These are phyloP conservation scores for Pseudocercospora fijiensis DNA, from an alignment of 2,329 filamentous ascomycete genomes.

Conservation along the genomic window DNA sequence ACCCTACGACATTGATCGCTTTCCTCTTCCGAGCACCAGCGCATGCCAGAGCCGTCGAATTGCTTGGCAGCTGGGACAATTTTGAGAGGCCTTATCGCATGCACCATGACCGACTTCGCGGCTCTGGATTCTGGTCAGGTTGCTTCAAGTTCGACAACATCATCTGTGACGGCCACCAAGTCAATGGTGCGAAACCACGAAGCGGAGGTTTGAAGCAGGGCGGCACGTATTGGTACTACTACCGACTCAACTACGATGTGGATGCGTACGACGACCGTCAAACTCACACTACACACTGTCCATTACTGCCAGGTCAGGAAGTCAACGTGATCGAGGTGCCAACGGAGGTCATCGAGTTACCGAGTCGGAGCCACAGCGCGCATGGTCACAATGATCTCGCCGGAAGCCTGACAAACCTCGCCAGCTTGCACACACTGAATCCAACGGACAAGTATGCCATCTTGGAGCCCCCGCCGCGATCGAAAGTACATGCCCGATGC, in stretches of 20 bases:
- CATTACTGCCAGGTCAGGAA: conserved; percentile 80
- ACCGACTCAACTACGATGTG: conserved; percentile 74
- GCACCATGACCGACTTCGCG: conserved; percentile 74
- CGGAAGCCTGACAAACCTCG: conserved; percentile 24
- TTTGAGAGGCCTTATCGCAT: conserved; percentile 76
- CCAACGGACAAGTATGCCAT: conserved; percentile 31
- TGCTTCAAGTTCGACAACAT: conserved; percentile 84
- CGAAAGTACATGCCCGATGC: conserved; percentile 34
- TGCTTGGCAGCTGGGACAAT: conserved; percentile 95
- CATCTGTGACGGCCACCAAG: conserved; percentile 70
- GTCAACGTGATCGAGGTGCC: conserved; percentile 85
- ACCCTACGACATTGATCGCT: conserved; percentile 40
- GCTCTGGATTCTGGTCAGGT: conserved; percentile 77
- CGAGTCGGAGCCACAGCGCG: conserved; percentile 34
- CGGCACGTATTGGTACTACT: conserved; percentile 95
- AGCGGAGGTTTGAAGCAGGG: conserved; percentile 87
- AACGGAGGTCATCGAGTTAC: conserved; percentile 51
- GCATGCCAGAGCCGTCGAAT: conserved; percentile 67
- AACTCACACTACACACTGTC: conserved; percentile 75
- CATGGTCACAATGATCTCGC: conserved; percentile 28
- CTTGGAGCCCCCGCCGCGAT: conserved; percentile 34
- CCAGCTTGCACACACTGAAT: conserved; percentile 30
- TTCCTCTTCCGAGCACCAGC: conserved; percentile 45
- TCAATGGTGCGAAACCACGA: conserved; percentile 56
- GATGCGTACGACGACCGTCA: conserved; percentile 73